phyloP scores from a whole-genome alignment of 2,329 filamentous ascomycete species.

The Aspergillus novoparasiticus region DNA sequence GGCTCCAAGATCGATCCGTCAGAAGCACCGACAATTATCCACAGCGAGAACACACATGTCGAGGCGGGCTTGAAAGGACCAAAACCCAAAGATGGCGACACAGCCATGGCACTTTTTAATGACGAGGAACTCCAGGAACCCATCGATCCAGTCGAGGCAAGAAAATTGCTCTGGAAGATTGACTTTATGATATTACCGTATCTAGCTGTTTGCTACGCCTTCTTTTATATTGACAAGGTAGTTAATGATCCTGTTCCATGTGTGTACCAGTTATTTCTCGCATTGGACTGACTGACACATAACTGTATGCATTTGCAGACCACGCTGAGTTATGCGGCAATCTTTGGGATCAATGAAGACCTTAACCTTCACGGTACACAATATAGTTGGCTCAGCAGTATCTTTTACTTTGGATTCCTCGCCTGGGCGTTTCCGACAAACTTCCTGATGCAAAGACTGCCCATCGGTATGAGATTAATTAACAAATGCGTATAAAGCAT shows the following conservation, averaged over 20 bases:
- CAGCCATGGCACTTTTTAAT: slow-evolving; percentile 54
- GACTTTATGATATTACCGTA: slow-evolving; percentile 63
- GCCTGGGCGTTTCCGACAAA: slow-evolving; percentile 59
- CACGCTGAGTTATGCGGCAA: slow-evolving; percentile 64
- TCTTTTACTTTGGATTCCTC: slow-evolving; percentile 61
- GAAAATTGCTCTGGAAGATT: slow-evolving; percentile 56
- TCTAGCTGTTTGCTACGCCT: slow-evolving; percentile 56
- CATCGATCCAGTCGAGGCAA: slow-evolving; percentile 51
- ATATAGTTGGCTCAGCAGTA: slow-evolving; percentile 59
- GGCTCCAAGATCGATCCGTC: slow-evolving; percentile 25
- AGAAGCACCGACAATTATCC: slow-evolving; percentile 27
- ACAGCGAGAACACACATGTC: slow-evolving; percentile 30
- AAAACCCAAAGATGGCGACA: slow-evolving; percentile 47
- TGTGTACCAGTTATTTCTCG: not conserved
- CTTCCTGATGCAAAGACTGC: slow-evolving; percentile 55
- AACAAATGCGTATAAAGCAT: not conserved
- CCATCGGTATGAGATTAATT: slow-evolving; percentile 43
- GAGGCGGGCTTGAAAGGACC: slow-evolving; percentile 31
- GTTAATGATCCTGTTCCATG: slow-evolving; percentile 5
- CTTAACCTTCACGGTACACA: slow-evolving; percentile 59
- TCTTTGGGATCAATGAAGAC: slow-evolving; percentile 65
- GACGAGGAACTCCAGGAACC: slow-evolving; percentile 51
- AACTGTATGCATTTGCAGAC: slow-evolving; percentile 42
- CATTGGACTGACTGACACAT: not conserved
- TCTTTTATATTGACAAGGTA: slow-evolving; percentile 54